Base-by-base conservation (phyloP, 352 stramenopile genomes). In the Globisporangium sylvaticum region DNA sequence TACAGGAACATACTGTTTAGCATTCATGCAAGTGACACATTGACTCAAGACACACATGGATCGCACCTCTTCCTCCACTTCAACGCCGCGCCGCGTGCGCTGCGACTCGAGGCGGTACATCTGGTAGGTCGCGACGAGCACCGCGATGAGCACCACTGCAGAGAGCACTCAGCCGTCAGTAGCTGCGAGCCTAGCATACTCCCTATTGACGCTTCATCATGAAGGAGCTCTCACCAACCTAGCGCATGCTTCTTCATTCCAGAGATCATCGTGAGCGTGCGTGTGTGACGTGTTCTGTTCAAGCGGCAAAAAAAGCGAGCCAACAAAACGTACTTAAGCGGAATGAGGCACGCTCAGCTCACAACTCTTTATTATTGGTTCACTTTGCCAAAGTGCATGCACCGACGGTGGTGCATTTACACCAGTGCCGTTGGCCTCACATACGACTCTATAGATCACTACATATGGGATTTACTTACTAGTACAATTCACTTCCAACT, bases 111-210 rank as follows among this genome's bases (percentile, higher is more conserved):
- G 73, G 39, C 72, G 73, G 22, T 74, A 78, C 46, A 92, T 77
- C 18, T 86, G 82, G 61, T 87, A 91, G 42, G 80, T 78, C 27
- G 82, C 79, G 20, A 87, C 68, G 48, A 88, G 58, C 59, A 91
- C 69, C 14, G 82, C 84, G 31, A 90, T 63, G 25, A 87, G 9
- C 53, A 91, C 73, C 65, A 90, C 84, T 92, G 24, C 24, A 20
- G 1, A 12, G 15, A 53, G 14, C 24, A 58, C 34, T 15, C 7
- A 55, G 24, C 24, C 14, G 27, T 58, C 42, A 31, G 46, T 42
- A 46, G 9, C 20, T 48, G 34, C 20, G 8, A 0, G 20, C 2
- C 22, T 29, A 15, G 0, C n/a, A 27, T 29, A 7, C 9, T n/a
- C 10, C 34, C 4, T 22, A 32, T 29, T 27, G 46, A 15, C 20